A percentile compares a stretch with the other conserved stretches of the same genome.
Conservation (phyloP, 169 alveolate species). For the Plasmodium malariae region DNA sequence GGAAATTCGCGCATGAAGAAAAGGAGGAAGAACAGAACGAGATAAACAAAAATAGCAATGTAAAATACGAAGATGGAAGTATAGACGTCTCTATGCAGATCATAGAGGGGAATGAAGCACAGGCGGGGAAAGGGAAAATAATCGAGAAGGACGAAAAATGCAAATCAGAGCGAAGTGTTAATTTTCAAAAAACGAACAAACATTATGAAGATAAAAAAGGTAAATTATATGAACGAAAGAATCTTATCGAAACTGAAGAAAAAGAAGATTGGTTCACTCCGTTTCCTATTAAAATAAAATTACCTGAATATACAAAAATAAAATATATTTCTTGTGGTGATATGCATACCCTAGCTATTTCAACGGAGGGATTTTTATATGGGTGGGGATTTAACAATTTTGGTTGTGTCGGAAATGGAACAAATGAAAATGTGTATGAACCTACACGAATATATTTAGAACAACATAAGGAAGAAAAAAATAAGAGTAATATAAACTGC, state of each 20-base stretch:
- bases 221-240: too few species aligned
- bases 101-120: too few species aligned
- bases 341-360: constrained; percentile 85
- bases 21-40: too few species aligned
- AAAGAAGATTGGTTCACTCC: constrained; percentile 88
- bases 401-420: constrained; percentile 91
- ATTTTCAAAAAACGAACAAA: background rate
- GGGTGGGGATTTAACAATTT: constrained; percentile 88
- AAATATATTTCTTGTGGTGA: constrained; percentile 88
- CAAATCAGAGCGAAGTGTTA: too few species aligned
- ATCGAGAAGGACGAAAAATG: too few species aligned
- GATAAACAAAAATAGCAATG: too few species aligned
- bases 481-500: background rate
- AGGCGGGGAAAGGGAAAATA: too few species aligned
- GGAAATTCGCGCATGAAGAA: too few species aligned
- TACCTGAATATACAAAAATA: constrained; percentile 77
- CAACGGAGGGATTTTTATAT: constrained; percentile 82
- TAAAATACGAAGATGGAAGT: too few species aligned
- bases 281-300: constrained; percentile 82
- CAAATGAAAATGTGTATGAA: constrained; percentile 71
- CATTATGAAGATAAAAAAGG: constrained; percentile 5
- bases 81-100: too few species aligned
- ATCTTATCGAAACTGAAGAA: constrained; percentile 2
- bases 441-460: constrained; percentile 80
- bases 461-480: background rate